These are phyloP conservation scores for Aspergillus flavus DNA, from an alignment of 2,329 filamentous ascomycete genomes.

Conservation along the genomic window DNA sequence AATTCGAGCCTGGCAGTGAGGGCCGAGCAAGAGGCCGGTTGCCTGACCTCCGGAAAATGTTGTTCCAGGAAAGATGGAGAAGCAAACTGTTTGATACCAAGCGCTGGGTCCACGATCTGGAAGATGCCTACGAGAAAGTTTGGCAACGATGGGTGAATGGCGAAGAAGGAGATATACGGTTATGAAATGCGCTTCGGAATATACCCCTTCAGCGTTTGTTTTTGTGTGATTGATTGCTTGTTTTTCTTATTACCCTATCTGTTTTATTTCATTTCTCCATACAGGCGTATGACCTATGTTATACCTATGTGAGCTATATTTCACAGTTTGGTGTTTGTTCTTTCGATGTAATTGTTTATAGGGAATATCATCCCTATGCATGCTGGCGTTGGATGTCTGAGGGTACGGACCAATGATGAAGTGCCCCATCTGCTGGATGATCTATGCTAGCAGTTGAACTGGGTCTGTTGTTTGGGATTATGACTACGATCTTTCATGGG, in stretches of 20 bases:
- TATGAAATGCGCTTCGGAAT: constrained; percentile 51
- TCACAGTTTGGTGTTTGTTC: constrained; percentile 2
- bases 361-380: constrained; percentile 4
- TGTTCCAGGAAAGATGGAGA: constrained; percentile 82
- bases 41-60: constrained; percentile 73
- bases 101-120: constrained; percentile 87
- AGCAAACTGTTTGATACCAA: constrained; percentile 89
- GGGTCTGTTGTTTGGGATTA: constrained; percentile 2
- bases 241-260: constrained; percentile 3
- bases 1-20: constrained; percentile 53
- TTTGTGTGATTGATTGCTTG: constrained; percentile 22
- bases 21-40: constrained; percentile 64
- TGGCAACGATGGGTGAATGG: constrained; percentile 87
- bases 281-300: background rate
- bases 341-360: background rate
- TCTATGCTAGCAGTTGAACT: constrained; percentile 4
- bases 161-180: constrained; percentile 89
- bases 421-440: constrained; percentile 1
- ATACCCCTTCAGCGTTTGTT: constrained; percentile 41
- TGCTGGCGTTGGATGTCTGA: constrained; percentile 16
- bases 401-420: constrained; percentile 12
- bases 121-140: constrained; percentile 82
- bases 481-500: constrained; percentile 5
- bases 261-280: background rate
- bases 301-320: background rate